Base-by-base conservation (phyloP, 2,329 filamentous ascomycete species). In the Cordyceps fumosorosea region DNA sequence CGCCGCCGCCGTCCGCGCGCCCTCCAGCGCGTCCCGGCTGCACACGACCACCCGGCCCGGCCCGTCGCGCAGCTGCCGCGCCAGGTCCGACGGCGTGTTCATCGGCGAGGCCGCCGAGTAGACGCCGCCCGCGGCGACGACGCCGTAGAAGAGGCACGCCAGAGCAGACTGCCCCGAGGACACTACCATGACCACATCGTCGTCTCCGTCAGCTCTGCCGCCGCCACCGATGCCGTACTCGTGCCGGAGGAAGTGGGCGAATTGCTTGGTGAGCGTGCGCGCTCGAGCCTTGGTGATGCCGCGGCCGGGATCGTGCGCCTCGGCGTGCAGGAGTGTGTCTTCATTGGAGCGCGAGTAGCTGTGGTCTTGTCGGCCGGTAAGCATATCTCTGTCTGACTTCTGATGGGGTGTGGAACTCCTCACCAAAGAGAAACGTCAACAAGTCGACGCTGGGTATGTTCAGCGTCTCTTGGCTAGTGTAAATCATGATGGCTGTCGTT, bases 51-150 rank as follows among this genome's bases (percentile, higher is more conserved):
- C 61, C 37, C 71, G 74, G 12, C 72, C 73, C 1, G 70, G 70
- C 3, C 58, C 58, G 51, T 79, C 73, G 1, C 66, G 66, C 34
- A 79, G 67, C 67, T 80, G 77, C 42, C 80, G 75, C 3, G 77
- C 76, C 10, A 87, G 70, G 29, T 87, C 84, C 2, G 73, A 67
- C 0, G 77, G 73, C 0, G 83, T 84, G 5, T 76, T 79, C 0
- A 78, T 75, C 0, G 81, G 75, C 53, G 77, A 81, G 0, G 82
- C 82, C 5, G 82, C 80, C 7, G 81, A 83, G 66, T 84, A 87
- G 29, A 87, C 78, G 20, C 83, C 85, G 1, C 80, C 84, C 2
- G 84, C 83, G 3, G 81, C 84, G 52, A 87, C 75, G 58, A 85
- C 78, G 16, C 79, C 81, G 65, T 78, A 86, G 67, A 84, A 83